phyloP scores from a whole-genome alignment of 805 yeast species.

The Metschnikowia matae region DNA sequence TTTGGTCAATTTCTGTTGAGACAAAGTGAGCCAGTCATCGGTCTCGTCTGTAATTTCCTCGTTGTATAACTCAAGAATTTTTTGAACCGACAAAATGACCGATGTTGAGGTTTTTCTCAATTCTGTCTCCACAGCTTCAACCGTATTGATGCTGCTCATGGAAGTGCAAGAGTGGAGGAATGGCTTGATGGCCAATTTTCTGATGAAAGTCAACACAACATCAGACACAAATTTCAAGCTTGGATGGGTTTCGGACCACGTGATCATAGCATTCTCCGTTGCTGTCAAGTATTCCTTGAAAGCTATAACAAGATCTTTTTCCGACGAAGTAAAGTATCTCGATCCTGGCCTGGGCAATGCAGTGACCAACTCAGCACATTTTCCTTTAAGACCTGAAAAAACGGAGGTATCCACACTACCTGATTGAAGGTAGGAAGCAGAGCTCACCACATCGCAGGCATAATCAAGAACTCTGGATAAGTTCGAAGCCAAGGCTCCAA shows the following conservation, averaged over 20 bases:
- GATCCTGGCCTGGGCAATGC: conserved; percentile 5
- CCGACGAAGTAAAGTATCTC: conserved; percentile 12
- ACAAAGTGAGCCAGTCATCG: conserved; percentile 62
- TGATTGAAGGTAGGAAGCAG: conserved; percentile 8
- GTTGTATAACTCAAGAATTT: conserved; percentile 38
- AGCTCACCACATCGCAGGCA: conserved; percentile 9
- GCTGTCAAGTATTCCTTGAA: conserved; percentile 20
- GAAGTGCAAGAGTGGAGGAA: conserved; percentile 25
- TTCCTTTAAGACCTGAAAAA: conserved; percentile 8
- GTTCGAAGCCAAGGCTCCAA: conserved; percentile 8
- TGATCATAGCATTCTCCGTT: conserved; percentile 24
- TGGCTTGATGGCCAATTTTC: conserved; percentile 15
- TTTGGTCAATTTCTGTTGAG: conserved; percentile 44
- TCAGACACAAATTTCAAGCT: conserved; percentile 45
- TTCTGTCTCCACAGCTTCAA: conserved; percentile 41
- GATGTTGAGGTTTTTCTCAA: conserved; percentile 53
- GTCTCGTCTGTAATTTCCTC: conserved; percentile 37
- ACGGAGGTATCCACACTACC: conserved; percentile 1
- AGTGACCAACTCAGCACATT: neutral
- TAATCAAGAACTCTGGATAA: conserved; percentile 12
- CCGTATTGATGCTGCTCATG: conserved; percentile 12
- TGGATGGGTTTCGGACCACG: conserved; percentile 33
- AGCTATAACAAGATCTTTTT: conserved; percentile 17
- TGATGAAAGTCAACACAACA: conserved; percentile 46
- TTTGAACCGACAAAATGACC: conserved; percentile 66